A percentile compares a stretch with the other conserved stretches of the same genome.
These are phyloP conservation scores for Penicillium sp. DNA, from an alignment of 2,329 filamentous ascomycete genomes.

Conservation along the genomic window DNA sequence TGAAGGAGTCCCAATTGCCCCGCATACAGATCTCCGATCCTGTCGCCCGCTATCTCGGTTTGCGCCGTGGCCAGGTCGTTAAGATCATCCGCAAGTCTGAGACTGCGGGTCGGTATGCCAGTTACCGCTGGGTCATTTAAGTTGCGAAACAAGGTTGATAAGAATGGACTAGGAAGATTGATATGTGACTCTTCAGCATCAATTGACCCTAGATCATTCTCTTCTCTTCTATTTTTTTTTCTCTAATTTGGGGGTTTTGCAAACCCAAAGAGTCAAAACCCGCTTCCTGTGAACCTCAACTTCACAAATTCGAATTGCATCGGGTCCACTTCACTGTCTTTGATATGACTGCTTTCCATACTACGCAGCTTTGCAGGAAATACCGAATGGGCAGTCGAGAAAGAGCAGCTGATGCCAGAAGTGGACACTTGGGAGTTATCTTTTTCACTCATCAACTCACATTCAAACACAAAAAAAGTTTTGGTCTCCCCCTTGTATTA, in stretches of 20 bases:
- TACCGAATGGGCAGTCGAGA: not conserved
- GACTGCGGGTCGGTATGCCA: conserved; percentile 93
- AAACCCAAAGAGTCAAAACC: not conserved
- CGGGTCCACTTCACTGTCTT: conserved; percentile 6
- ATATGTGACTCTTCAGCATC: not conserved
- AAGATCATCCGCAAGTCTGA: conserved; percentile 97
- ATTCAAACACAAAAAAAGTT: conserved; percentile 25
- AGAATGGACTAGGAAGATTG: not conserved
- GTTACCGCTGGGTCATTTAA: conserved; percentile 71
- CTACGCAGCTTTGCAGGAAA: not conserved
- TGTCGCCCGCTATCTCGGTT: conserved; percentile 84
- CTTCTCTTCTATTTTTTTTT: not conserved
- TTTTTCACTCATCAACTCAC: conserved; percentile 6
- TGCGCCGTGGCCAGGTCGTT: conserved; percentile 89
- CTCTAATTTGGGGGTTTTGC: not conserved
- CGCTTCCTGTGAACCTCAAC: conserved; percentile 1
- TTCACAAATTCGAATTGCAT: conserved; percentile 7
- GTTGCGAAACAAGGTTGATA: not conserved
- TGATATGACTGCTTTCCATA: not conserved
- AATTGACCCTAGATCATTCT: not conserved
- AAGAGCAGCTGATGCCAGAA: conserved; percentile 3
- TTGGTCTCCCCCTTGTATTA: conserved; percentile 32
- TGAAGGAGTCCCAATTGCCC: conserved; percentile 97
- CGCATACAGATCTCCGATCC: conserved; percentile 89
- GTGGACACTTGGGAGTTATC: conserved; percentile 22